Conservation (phyloP, 306 rosid species). For the Quercus berberidifolia region DNA sequence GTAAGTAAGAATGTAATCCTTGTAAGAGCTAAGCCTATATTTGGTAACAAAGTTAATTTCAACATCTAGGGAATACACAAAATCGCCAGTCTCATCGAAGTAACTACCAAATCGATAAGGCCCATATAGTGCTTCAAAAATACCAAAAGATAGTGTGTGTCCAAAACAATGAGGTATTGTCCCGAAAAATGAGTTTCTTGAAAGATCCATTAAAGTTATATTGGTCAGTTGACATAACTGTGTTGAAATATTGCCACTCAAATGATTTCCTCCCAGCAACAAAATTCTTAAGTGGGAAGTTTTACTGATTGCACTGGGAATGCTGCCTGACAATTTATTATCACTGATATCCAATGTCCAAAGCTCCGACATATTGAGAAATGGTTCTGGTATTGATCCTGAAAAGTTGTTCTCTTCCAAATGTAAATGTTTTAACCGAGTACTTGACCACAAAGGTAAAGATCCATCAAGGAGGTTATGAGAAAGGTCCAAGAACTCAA, state of each 20-base stretch:
- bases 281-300: too few species aligned
- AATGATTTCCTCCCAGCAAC: too few species aligned
- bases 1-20: neutral
- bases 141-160: neutral
- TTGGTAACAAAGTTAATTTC: neutral
- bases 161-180: neutral
- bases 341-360: neutral
- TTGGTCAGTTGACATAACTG: too few species aligned
- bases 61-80: neutral
- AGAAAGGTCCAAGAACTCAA: neutral
- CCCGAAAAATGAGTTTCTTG: too few species aligned
- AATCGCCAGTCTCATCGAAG: fast-evolving
- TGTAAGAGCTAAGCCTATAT: neutral
- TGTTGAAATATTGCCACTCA: too few species aligned
- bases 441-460: neutral
- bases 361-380: neutral
- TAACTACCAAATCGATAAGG: fast-evolving
- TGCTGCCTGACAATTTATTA: too few species aligned
- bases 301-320: too few species aligned
- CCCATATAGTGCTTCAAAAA: too few species aligned
- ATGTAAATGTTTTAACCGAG: neutral
- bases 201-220: too few species aligned
- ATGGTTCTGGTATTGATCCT: neutral
- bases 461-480: neutral
- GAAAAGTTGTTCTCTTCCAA: too few species aligned